Evolutionary conservation across 441 rosid genomes (phyloP).

Genomic region (Dalechampia spathulata): DNA sequence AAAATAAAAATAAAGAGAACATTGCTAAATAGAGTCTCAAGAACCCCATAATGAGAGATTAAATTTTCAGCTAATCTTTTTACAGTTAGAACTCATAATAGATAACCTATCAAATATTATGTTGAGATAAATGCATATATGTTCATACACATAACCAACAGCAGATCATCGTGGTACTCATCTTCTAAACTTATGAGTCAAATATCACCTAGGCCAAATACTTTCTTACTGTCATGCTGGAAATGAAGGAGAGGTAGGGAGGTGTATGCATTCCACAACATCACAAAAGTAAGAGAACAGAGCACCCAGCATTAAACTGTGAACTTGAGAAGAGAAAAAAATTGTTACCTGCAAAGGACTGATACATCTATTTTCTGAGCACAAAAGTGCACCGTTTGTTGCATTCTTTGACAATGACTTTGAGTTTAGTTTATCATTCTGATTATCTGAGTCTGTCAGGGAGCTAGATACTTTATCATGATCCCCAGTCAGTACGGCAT

Average conservation of each 20-base stretch:
- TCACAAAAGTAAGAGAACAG: conserved; percentile 1
- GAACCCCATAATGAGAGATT: background rate
- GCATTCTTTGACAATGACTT: conserved; percentile 17
- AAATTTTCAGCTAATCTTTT: background rate
- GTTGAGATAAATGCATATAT: background rate
- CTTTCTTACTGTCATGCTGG: too few species aligned
- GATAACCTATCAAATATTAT: too few species aligned
- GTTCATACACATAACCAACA: background rate
- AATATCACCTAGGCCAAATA: too few species aligned
- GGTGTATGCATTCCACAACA: too few species aligned
- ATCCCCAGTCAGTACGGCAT: conserved; percentile 17
- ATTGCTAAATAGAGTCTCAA: too few species aligned
- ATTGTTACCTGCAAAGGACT: conserved; percentile 26
- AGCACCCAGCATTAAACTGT: background rate
- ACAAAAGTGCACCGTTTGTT: conserved; percentile 12
- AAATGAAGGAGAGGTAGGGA: too few species aligned
- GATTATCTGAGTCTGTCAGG: conserved; percentile 20
- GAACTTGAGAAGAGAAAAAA: too few species aligned
- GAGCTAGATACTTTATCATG: conserved; percentile 24
- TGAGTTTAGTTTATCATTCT: conserved; percentile 21
- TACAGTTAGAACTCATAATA: too few species aligned
- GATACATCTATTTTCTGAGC: conserved; percentile 28
- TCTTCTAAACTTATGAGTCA: too few species aligned
- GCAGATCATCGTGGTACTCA: too few species aligned
- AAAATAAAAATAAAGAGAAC: too few species aligned